These are phyloP conservation scores for Mixia osmundae DNA, from an alignment of 1,284 basidiomycete species.

Conservation along the genomic window DNA sequence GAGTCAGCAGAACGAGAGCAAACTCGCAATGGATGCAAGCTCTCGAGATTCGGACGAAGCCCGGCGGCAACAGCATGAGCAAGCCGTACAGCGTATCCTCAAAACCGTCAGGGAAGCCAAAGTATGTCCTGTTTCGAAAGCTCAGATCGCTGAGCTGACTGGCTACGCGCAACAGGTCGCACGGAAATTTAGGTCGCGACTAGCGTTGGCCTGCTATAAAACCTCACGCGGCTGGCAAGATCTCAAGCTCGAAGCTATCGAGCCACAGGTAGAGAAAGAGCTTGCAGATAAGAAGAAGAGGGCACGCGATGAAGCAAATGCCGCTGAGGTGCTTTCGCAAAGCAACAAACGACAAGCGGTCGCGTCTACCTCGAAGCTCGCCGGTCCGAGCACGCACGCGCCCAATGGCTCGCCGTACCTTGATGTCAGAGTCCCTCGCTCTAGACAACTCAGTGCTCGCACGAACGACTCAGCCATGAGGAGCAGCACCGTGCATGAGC, in stretches of 20 bases:
- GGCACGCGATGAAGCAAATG: neutral
- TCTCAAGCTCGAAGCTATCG: conserved; percentile 13
- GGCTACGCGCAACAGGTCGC: conserved; percentile 14
- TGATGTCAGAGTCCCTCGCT: conserved; percentile 3
- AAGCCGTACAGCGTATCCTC: too few species aligned
- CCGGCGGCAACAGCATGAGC: too few species aligned
- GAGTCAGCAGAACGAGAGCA: too few species aligned
- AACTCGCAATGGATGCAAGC: too few species aligned
- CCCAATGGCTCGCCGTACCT: conserved; percentile 5
- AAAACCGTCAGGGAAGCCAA: too few species aligned
- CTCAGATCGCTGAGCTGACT: too few species aligned
- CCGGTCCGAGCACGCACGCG: neutral
- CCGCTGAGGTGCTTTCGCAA: neutral
- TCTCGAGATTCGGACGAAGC: too few species aligned
- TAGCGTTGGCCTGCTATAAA: conserved; percentile 16
- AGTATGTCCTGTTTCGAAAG: too few species aligned
- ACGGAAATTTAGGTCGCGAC: conserved; percentile 12
- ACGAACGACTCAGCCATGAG: too few species aligned
- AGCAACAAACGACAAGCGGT: neutral
- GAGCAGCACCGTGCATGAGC: neutral
- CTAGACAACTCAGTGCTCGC: too few species aligned
- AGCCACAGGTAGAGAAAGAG: conserved; percentile 12
- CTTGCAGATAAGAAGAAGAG: conserved; percentile 1
- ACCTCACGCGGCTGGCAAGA: conserved; percentile 12
- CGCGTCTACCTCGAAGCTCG: neutral